Base-by-base conservation (phyloP, 1,284 basidiomycete genomes). In the Rhodotorula sp. region DNA sequence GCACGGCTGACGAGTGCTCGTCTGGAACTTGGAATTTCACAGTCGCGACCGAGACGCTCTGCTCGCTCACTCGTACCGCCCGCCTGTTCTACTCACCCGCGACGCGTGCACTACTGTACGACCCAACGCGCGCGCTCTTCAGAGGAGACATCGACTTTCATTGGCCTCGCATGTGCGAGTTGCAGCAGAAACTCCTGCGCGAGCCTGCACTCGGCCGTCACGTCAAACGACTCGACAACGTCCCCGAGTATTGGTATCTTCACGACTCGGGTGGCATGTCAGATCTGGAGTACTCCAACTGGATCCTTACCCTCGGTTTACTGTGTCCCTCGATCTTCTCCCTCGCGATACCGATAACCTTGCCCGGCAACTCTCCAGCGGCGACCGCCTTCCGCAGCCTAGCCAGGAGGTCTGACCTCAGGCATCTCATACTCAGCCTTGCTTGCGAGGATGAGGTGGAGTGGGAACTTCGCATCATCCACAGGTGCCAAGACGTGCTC, bases 351-450 rank as follows among this genome's bases (percentile, higher is more conserved):
- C 39, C 39, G 39, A 10, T 39, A 39, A 39, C 34, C 21, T 39
- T 18, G 12, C 26, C 6, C 58, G 21, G 5, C 12, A 8, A 39
- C 8, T 12, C 10, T 16, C 1, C 21, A 15, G 39, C 21, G n/a
- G 34, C 20, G 10, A 20, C 23, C 34, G n/a, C 18, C 7, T 58
- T n/a, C 2, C 47, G 21, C 29, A 20, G 64, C 82, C 23, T 68
- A 31, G 64, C 69, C 62, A 51, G 57, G 56, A 18, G 18, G 56
- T 14, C 5, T 4, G 5, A 26, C 14, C 56, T 57, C 2, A 21
- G n/a, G n/a, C n/a, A n/a, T n/a, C n/a, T n/a, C n/a, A n/a, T n/a
- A n/a, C n/a, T n/a, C n/a, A n/a, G n/a, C n/a, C n/a, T n/a, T n/a
- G n/a, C n/a, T n/a, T n/a, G n/a, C n/a, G n/a, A n/a, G n/a, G n/a